Base-by-base conservation (phyloP, 306 rosid genomes). In the Sophora flavescens region DNA sequence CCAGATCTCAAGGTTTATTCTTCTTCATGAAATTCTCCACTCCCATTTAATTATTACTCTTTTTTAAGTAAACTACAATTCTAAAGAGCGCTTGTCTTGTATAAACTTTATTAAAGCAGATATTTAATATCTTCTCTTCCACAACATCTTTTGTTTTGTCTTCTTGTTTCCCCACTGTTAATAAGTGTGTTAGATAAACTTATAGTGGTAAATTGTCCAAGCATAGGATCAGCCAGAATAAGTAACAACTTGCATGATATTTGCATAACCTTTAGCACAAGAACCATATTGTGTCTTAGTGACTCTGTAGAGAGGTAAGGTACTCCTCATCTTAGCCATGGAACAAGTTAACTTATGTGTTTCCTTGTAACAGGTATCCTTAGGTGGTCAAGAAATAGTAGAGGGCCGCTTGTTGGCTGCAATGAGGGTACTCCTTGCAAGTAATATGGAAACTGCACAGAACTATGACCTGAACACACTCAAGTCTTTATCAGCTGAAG, bases 361-460 rank as follows among this genome's bases (percentile, higher is more conserved):
- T 54, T 74, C 5, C 18, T 13, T 77, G 10, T 36, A 50, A 62
- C 84, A 95, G 98, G 96, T 92, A 68, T 81, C 86, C 86, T 61
- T 95, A 30, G 98, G 98, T 17, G 97, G 98, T 75, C 78, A 74
- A 35, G 91, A 90, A 70, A 63, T 82, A 51, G 84, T 95, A 26
- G 98, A 92, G 36, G 97, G 92, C 3, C 96, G 98, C 64, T 87
- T 95, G 33, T 70, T 95, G 88, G 97, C 97, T 12, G 98, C 96
- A 38, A 59, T 95, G 60, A 84, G 98, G 82, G 91, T 84, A 32
- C 84, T 95, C 36, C 93, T 89, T 22, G 76, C 92, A 9, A 83
- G 68, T 30, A 75, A 90, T 47, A 28, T 22, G 78, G 88, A 85
- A 75, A 58, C 72, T 35, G 96, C 87, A 38, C 84, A 51, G 68